Conservation (phyloP, 306 rosid species). For the Pterocarpus macrocarpus region DNA sequence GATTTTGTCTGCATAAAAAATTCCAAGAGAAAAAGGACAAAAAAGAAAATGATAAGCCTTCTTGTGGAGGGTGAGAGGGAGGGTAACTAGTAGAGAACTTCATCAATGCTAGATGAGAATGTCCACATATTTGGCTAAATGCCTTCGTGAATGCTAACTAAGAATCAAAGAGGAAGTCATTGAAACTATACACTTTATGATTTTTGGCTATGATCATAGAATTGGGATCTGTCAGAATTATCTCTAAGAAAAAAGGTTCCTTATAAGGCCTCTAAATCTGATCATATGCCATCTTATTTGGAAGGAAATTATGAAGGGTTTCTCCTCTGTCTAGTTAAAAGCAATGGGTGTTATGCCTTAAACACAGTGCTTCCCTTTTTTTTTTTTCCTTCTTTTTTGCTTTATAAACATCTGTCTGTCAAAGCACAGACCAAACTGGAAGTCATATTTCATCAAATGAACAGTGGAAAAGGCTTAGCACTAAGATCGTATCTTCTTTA, state of each 20-base stretch:
- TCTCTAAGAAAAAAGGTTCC: constrained; percentile 45
- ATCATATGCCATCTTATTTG: constrained; percentile 41
- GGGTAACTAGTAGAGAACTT: constrained; percentile 50
- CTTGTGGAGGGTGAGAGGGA: constrained; percentile 42
- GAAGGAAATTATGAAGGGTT: constrained; percentile 55
- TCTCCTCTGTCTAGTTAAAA: constrained; percentile 52
- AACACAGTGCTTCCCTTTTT: constrained; percentile 37
- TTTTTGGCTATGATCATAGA: constrained; percentile 46
- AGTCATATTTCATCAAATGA: constrained; percentile 61
- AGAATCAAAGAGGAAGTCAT: constrained; percentile 36
- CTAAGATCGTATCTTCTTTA: constrained; percentile 40
- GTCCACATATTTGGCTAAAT: constrained; percentile 50
- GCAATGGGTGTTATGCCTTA: constrained; percentile 55
- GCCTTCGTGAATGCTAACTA: constrained; percentile 32
- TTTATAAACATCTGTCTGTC: constrained; percentile 66
- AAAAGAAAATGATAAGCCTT: constrained; percentile 60
- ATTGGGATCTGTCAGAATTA: constrained; percentile 58
- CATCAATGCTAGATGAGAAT: constrained; percentile 52
- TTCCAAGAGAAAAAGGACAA: constrained; percentile 73
- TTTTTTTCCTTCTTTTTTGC: constrained; percentile 17
- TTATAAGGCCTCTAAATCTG: constrained; percentile 48
- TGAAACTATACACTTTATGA: constrained; percentile 52
- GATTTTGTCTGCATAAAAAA: constrained; percentile 56
- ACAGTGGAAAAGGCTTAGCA: constrained; percentile 51
- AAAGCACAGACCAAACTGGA: constrained; percentile 70